These are phyloP conservation scores for Xylaria sp. DNA, from an alignment of 2,329 filamentous ascomycete genomes.

Conservation along the genomic window DNA sequence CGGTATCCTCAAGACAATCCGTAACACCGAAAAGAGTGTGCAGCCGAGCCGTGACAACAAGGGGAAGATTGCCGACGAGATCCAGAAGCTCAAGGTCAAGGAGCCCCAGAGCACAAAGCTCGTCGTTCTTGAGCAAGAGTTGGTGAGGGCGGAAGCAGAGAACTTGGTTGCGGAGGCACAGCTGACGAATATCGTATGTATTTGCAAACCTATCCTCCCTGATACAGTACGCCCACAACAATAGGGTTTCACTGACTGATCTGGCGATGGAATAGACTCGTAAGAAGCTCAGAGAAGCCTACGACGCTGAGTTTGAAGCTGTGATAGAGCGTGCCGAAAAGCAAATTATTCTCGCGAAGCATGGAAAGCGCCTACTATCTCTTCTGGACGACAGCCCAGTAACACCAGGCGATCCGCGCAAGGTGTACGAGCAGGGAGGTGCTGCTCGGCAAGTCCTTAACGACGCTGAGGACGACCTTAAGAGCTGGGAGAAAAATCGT, in stretches of 20 bases:
- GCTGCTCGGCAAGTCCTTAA: slow-evolving; percentile 88
- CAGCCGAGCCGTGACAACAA: slow-evolving; percentile 91
- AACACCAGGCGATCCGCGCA: slow-evolving; percentile 82
- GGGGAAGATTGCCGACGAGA: slow-evolving; percentile 90
- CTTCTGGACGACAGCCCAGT: slow-evolving; percentile 91
- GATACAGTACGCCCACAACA: not conserved
- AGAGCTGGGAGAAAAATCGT: slow-evolving; percentile 68
- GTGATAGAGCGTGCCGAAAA: slow-evolving; percentile 97
- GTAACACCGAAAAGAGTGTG: slow-evolving; percentile 95
- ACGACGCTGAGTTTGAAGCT: slow-evolving; percentile 86
- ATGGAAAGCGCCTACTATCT: slow-evolving; percentile 85
- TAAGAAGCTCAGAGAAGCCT: slow-evolving; percentile 95
- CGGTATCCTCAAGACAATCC: slow-evolving; percentile 85
- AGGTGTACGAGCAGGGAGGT: slow-evolving; percentile 71
- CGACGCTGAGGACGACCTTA: slow-evolving; percentile 89
- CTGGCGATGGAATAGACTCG: slow-evolving; percentile 71
- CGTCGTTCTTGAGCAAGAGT: slow-evolving; percentile 90
- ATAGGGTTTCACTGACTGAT: slow-evolving; percentile 8
- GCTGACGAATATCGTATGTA: slow-evolving; percentile 87
- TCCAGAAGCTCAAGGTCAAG: slow-evolving; percentile 89
- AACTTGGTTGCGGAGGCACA: slow-evolving; percentile 96
- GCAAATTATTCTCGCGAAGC: slow-evolving; percentile 91
- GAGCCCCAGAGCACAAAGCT: slow-evolving; percentile 87
- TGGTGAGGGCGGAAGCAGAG: slow-evolving; percentile 95
- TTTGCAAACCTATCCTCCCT: not conserved